Evolutionary conservation across 2,329 filamentous ascomycete genomes (phyloP), one percentile per base, ranked within the genome.

Genomic region (Fusarium haematococcum): DNA sequence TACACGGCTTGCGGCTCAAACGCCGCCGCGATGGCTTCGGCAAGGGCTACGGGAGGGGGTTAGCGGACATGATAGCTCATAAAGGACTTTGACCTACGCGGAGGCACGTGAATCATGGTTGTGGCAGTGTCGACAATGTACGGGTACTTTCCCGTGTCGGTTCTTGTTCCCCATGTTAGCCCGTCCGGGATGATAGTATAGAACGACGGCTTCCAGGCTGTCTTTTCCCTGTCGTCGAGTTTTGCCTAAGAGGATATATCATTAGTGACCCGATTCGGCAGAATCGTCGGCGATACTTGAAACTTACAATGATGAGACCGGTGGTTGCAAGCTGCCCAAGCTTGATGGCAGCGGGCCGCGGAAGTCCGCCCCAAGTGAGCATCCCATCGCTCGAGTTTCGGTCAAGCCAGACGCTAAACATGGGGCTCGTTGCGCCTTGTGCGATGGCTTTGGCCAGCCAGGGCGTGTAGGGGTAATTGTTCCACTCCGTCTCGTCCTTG

Each of bases 41-140:
- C 86, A 18, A 88, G 74, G n/a, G 81, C 86, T 87, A 14, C 5
- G 56, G 10, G 16, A 32, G 14, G 23, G 16, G 18, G 25, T 76
- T 25, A 75, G 45, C 27, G 13, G 18, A 4, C 8, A 8, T 14
- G 11, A 16, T 23, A 2, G 23, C 6, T 20, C 25, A 14, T 23
- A 2, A 13, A n/a, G 10, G 16, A 18, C 5, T 27, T 35, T 8
- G 3, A 80, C 85, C 81, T 75, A 87, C 87, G 79, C 13, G 84
- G 84, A 13, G 88, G 87, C 2, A 89, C 78, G 69, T 88, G 86
- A 70, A 85, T 86, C 76, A 88, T 82, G 0, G 87, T 87, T 2
- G 88, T 89, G 35, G 86, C 86, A 18, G 85, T 88, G 78, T 89
- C 88, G 59, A 89, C 80, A 61, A 89, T 87, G 75, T 85, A 88